Evolutionary conservation across 805 yeast species (phyloP).

Genomic region (Ogataea philodendri): DNA sequence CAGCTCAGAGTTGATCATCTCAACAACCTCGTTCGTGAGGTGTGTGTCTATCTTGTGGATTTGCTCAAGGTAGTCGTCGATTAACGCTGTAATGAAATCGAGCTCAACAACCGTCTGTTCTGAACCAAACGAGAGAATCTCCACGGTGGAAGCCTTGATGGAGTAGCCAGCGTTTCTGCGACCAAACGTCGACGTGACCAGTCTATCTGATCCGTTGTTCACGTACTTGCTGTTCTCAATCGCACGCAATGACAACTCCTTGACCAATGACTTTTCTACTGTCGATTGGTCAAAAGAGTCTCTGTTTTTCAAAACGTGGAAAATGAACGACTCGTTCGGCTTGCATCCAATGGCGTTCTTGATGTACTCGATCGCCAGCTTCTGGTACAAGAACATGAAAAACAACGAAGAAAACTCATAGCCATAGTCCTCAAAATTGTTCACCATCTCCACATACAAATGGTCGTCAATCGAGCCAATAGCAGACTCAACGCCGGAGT

Average conservation of each 20-base stretch:
- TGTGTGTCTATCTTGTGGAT: constrained; percentile 27
- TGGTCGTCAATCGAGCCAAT: constrained; percentile 17
- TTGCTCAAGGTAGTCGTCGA: constrained; percentile 47
- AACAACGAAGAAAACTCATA: constrained; percentile 32
- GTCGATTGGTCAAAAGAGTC: constrained; percentile 10
- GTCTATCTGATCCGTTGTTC: constrained; percentile 24
- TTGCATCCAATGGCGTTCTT: constrained; percentile 19
- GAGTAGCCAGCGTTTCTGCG: constrained; percentile 29
- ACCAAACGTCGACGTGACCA: constrained; percentile 25
- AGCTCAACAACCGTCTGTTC: constrained; percentile 44
- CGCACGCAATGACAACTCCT: constrained; percentile 19
- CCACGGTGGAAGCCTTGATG: constrained; percentile 40
- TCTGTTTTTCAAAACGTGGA: constrained; percentile 18
- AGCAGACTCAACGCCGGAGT: constrained; percentile 21
- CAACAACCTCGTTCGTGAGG: constrained; percentile 51
- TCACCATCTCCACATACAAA: constrained; percentile 25
- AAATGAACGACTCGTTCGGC: constrained; percentile 12
- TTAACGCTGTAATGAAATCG: constrained; percentile 42
- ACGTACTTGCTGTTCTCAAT: constrained; percentile 24
- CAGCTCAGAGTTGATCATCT: constrained; percentile 47
- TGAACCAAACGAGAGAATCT: constrained; percentile 59
- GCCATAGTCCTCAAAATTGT: constrained; percentile 33
- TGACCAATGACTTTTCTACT: constrained; percentile 15
- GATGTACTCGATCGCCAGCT: constrained; percentile 25
- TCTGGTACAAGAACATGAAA: constrained; percentile 28